These are phyloP conservation scores for Gossypium schwendimanii DNA, from an alignment of 441 rosid species.

Conservation along the genomic window DNA sequence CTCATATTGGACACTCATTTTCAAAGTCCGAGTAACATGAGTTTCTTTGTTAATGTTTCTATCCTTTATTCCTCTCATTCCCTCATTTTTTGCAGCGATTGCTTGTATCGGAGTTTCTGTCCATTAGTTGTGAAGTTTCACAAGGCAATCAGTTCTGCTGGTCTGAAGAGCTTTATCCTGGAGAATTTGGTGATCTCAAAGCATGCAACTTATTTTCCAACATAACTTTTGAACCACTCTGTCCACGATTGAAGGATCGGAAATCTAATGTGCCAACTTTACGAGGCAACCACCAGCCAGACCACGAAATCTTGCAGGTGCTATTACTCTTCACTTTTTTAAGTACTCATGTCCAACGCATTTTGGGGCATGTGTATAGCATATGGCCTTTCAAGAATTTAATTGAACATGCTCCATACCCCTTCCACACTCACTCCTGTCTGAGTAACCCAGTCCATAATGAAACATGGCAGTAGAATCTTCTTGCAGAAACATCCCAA, in stretches of 20 bases:
- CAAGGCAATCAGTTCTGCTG: slow-evolving; percentile 32
- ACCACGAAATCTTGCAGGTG: slow-evolving; percentile 55
- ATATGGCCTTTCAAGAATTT: not conserved
- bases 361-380: not conserved
- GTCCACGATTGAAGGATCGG: slow-evolving; percentile 38
- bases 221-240: slow-evolving; percentile 35
- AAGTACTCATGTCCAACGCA: not conserved
- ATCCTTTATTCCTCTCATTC: not conserved
- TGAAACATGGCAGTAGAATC: too few relatives aligned
- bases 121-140: slow-evolving; percentile 38
- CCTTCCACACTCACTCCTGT: too few relatives aligned
- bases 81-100: slow-evolving; percentile 42
- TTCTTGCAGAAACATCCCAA: not conserved
- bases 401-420: not conserved
- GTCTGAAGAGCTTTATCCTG: slow-evolving; percentile 65
- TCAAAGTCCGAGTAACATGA: not conserved
- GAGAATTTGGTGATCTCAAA: slow-evolving; percentile 58
- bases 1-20: not conserved
- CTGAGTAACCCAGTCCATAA: too few relatives aligned
- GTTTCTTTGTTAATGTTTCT: not conserved
- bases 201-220: slow-evolving; percentile 41
- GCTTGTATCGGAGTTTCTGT: slow-evolving; percentile 45
- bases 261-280: slow-evolving; percentile 22
- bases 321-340: not conserved
- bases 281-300: slow-evolving; percentile 32